Percentiles rank a stretch among this genome's conserved stretches.
These are phyloP conservation scores for Opeltia flavorubescens DNA, from an alignment of 495 filamentous ascomycete genomes.

Conservation along the genomic window DNA sequence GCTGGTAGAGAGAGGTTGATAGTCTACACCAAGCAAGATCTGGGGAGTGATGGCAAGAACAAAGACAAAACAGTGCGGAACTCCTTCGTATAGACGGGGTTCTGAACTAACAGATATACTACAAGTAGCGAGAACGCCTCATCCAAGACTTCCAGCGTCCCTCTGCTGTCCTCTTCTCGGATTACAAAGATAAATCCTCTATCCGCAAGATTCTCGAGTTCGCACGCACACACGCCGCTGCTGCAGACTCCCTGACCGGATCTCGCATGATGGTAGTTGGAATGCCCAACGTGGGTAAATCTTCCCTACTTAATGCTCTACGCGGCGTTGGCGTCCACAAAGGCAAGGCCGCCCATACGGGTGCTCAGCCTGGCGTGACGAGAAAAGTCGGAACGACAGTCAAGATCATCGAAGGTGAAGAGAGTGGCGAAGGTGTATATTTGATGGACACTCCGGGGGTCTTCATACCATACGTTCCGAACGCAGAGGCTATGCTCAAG, in stretches of 20 bases:
- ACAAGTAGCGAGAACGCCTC: constrained; percentile 24
- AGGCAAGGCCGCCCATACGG: constrained; percentile 69
- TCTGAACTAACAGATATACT: not conserved
- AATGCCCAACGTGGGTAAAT: constrained; percentile 93
- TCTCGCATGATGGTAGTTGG: constrained; percentile 77
- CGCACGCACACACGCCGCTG: constrained; percentile 31
- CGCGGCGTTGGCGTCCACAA: constrained; percentile 52
- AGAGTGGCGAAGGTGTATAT: constrained; percentile 40
- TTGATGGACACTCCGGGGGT: constrained; percentile 71
- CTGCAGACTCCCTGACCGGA: constrained; percentile 44
- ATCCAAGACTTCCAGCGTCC: constrained; percentile 46
- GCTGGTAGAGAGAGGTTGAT: constrained; percentile 56
- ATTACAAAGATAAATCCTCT: constrained; percentile 33
- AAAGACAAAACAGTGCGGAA: constrained; percentile 18
- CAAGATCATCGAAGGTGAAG: constrained; percentile 52
- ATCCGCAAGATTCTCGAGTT: constrained; percentile 42
- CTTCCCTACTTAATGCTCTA: constrained; percentile 76
- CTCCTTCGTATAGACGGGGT: not conserved
- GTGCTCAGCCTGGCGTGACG: constrained; percentile 79
- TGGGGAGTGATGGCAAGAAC: constrained; percentile 34
- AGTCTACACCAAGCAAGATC: constrained; percentile 83
- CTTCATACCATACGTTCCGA: constrained; percentile 79
- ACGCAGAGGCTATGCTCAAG: constrained; percentile 82
- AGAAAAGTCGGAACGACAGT: constrained; percentile 71
- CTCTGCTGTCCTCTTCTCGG: constrained; percentile 50